phyloP scores from a whole-genome alignment of 2,329 filamentous ascomycete genomes.

The Aquanectria penicillioides region DNA sequence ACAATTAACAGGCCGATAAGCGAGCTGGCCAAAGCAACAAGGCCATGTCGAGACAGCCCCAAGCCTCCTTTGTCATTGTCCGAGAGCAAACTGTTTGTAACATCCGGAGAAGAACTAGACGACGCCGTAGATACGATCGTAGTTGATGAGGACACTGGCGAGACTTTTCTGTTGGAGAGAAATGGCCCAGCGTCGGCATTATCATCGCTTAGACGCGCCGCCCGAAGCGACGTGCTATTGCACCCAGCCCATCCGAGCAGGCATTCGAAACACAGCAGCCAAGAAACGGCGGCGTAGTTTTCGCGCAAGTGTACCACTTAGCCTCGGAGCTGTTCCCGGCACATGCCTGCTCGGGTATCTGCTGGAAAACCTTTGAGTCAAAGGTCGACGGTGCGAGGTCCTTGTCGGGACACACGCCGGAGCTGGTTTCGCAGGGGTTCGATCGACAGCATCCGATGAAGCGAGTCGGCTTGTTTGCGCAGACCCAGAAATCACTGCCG shows the following conservation, averaged over 20 bases:
- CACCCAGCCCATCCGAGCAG: conserved; percentile 28
- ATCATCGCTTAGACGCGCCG: conserved; percentile 29
- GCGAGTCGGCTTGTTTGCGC: conserved; percentile 40
- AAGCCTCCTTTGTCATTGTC: neutral
- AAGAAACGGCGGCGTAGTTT: conserved; percentile 46
- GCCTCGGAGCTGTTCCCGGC: conserved; percentile 25
- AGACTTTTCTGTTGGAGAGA: neutral
- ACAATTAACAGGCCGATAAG: neutral
- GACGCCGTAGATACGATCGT: neutral
- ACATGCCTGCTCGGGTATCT: conserved; percentile 47
- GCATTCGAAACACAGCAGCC: conserved; percentile 49
- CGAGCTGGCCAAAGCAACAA: neutral
- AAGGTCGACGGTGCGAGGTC: conserved; percentile 43
- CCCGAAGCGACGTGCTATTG: conserved; percentile 19
- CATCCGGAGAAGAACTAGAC: neutral
- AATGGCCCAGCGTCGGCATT: neutral
- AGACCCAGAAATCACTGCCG: conserved; percentile 50
- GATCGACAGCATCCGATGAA: conserved; percentile 54
- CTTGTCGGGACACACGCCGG: conserved; percentile 31
- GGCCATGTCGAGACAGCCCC: neutral
- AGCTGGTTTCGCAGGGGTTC: conserved; percentile 44
- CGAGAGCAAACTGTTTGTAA: neutral
- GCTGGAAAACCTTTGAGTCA: conserved; percentile 31
- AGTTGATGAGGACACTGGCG: neutral
- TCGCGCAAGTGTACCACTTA: conserved; percentile 49